phyloP scores from a whole-genome alignment of 192 early-diverging fungal genomes.

The Coemansia sp. region DNA sequence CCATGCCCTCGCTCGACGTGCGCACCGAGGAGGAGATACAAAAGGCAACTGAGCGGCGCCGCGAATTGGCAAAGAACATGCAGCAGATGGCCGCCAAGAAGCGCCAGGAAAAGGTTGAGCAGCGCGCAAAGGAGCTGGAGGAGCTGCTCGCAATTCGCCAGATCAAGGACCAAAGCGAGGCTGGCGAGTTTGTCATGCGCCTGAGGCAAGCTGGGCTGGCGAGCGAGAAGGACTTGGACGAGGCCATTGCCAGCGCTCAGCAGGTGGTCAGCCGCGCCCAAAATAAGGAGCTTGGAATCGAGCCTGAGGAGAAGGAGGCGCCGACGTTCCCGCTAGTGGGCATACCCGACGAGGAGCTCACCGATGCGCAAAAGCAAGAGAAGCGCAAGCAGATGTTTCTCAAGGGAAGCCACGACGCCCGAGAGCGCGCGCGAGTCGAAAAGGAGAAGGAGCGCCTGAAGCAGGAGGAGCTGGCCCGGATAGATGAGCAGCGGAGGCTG shows the following conservation, averaged over 20 bases:
- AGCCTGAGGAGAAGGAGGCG: constrained; percentile 74
- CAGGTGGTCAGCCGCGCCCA: constrained; percentile 68
- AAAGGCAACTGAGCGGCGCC: constrained; percentile 63
- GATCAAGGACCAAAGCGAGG: constrained; percentile 29
- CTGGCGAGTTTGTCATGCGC: constrained; percentile 34
- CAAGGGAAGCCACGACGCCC: constrained; percentile 76
- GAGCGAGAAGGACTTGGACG: constrained; percentile 73
- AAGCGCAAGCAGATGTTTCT: constrained; percentile 84
- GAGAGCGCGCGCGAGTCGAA: constrained; percentile 71
- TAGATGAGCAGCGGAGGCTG: constrained; percentile 75
- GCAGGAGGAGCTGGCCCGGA: constrained; percentile 60
- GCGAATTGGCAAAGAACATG: constrained; percentile 73
- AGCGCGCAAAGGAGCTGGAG: constrained; percentile 70
- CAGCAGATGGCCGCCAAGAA: constrained; percentile 82
- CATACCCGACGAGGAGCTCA: constrained; percentile 79
- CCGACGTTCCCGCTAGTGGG: constrained; percentile 77
- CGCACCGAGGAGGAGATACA: constrained; percentile 82
- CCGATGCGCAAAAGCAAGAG: constrained; percentile 77
- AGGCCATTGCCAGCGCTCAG: constrained; percentile 71
- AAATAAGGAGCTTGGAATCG: constrained; percentile 82
- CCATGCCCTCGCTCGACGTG: constrained; percentile 64
- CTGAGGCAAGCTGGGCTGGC: constrained; percentile 67
- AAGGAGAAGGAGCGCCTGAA: constrained; percentile 65
- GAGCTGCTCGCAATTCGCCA: constrained; percentile 34
- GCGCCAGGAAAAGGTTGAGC: constrained; percentile 79